Percentiles rank a stretch among this genome's conserved stretches.
Evolutionary conservation across 139 green algal genomes (phyloP).

Genomic region (Diplosphaera chodatii): DNA sequence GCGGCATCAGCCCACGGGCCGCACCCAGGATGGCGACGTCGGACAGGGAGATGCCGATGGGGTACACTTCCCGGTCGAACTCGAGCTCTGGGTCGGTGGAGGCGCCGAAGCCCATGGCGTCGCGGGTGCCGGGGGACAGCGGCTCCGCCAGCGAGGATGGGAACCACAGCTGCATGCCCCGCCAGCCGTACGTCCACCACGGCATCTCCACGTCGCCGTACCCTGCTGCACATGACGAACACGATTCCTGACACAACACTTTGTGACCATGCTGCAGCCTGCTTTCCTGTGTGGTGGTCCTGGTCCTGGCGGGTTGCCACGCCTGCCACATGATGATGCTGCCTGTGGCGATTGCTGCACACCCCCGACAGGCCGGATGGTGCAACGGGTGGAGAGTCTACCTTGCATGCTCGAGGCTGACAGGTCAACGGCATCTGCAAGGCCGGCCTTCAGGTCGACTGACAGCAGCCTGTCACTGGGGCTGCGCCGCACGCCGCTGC

Average conservation of each 20-base stretch:
- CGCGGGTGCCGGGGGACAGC: conserved; percentile 6
- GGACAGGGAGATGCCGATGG: conserved; percentile 78
- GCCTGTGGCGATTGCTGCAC: background rate
- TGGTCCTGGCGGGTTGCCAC: too few relatives aligned
- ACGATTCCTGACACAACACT: too few relatives aligned
- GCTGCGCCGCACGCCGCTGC: background rate
- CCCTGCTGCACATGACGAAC: conserved; percentile 3
- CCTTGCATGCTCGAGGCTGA: background rate
- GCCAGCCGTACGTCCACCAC: conserved; percentile 90
- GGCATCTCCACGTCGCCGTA: conserved; percentile 71
- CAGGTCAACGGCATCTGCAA: background rate
- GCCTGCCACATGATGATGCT: too few relatives aligned
- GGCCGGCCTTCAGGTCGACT: background rate
- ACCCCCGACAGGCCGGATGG: too few relatives aligned
- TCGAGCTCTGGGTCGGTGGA: conserved; percentile 86
- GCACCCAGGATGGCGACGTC: conserved; percentile 80
- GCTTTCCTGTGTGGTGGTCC: too few relatives aligned
- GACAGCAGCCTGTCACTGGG: background rate
- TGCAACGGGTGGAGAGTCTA: too few relatives aligned
- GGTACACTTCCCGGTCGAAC: conserved; percentile 93
- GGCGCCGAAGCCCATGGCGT: background rate
- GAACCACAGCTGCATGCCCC: conserved; percentile 94
- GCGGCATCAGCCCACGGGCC: too few relatives aligned
- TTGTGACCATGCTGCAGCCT: too few relatives aligned
- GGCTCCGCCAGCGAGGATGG: conserved; percentile 47